These are phyloP conservation scores for Nakataea oryzae DNA, from an alignment of 2,329 filamentous ascomycete genomes.

Conservation along the genomic window DNA sequence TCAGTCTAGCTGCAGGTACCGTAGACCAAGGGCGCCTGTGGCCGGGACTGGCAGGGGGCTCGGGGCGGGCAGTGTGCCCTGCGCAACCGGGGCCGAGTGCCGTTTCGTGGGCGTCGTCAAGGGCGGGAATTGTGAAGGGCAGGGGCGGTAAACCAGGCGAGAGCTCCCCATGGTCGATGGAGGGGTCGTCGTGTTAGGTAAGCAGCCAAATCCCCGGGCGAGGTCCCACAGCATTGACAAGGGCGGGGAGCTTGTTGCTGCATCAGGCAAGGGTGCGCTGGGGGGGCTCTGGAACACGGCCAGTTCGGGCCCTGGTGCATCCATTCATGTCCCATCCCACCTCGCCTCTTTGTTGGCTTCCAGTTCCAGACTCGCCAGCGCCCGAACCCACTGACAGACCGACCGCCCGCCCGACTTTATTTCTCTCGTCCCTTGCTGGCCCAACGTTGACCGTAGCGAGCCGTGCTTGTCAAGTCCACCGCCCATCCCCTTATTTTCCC, in stretches of 20 bases:
- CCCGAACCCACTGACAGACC: too few species aligned
- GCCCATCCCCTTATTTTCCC: not conserved
- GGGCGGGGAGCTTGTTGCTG: not conserved
- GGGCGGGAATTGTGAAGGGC: too few species aligned
- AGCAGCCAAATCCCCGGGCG: not conserved
- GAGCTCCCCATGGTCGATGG: too few species aligned
- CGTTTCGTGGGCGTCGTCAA: too few species aligned
- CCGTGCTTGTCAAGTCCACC: not conserved
- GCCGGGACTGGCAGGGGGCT: too few species aligned
- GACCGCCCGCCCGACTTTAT: not conserved
- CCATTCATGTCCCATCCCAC: too few species aligned
- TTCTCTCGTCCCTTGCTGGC: not conserved
- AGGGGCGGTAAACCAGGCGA: not conserved
- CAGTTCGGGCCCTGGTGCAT: too few species aligned
- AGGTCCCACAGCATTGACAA: not conserved
- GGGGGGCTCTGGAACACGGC: not conserved
- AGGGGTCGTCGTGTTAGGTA: not conserved
- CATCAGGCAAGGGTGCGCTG: not conserved
- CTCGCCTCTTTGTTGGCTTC: too few species aligned
- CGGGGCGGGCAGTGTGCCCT: too few species aligned
- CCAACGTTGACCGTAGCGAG: not conserved
- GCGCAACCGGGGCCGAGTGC: too few species aligned
- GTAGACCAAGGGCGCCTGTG: too few species aligned
- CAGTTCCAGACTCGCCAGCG: too few species aligned
- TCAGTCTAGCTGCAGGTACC: not conserved